Base-by-base conservation (phyloP, 495 filamentous ascomycete genomes). In the Bryoglossum gracile region DNA sequence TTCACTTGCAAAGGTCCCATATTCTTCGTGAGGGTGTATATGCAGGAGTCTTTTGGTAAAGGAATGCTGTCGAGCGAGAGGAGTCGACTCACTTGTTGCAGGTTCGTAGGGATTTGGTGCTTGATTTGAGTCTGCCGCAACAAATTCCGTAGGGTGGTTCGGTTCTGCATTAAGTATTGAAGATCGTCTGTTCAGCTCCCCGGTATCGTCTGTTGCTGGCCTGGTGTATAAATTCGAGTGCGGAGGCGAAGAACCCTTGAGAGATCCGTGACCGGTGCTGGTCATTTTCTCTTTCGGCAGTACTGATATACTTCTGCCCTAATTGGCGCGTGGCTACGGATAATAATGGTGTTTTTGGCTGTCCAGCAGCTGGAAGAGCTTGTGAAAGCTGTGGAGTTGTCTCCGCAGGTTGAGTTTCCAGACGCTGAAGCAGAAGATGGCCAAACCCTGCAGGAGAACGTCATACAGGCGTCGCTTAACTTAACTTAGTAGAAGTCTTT, bases 201-300 rank as follows among this genome's bases (percentile, higher is more conserved):
- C 63, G 30, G 65, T 70, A 65, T 78, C 75, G 60, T 79, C 78
- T 51, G 66, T 65, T n/a, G 78, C 68, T 8, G 74, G 67, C 35
- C 75, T 69, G 30, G 76, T 62, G 22, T 72, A 68, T 58, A 81
- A 80, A 49, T 69, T 59, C 16, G 52, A 49, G 26, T 58, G 47
- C 13, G 39, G 26, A 40, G 19, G 42, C 9, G 11, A 5, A 25
- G 40, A 37, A 43, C 11, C 25, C 34, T 18, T 40, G 14, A 19
- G 43, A 13, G 26, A 32, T n/a, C 3, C 16, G 24, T 17, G 26
- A 36, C 21, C 32, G 16, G 32, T 14, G 19, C 22, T 13, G 18
- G 22, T 9, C 22, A 43, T 25, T 43, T 13, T 41, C 38, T 5
- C 5, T 41, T 41, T n/a, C n/a, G n/a, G n/a, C n/a, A n/a, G n/a